Base-by-base conservation (phyloP, 116 monocot genomes). In the Cymodocea nodosa region DNA sequence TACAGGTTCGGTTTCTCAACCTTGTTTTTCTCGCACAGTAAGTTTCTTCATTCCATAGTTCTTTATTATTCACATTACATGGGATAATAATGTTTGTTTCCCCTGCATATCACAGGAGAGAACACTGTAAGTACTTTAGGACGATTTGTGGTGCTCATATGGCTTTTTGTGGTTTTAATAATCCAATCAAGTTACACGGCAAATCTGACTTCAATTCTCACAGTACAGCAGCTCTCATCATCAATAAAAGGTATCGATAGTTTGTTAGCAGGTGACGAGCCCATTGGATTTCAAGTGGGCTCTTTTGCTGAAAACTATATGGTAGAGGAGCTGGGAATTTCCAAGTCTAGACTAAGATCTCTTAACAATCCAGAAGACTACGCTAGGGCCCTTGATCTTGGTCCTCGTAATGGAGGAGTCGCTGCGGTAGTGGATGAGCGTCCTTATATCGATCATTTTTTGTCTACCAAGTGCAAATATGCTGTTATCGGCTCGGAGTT, bases 1-100 rank as follows among this genome's bases (percentile, higher is more conserved):
- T 85, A 59, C 82, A 85, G 85, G 86, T 86, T 86, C 71, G 77
- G 79, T 62, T 82, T 82, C 48, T 86, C 86, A 59, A 86, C 82
- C 51, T 54, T 86, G 62, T 86, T 86, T 71, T 86, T 82, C 68
- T 61, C 86, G 18, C 82, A 86, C 56, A 75, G 86, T 86, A 56
- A 86, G 86, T 72, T 5, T 63, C 60, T 24, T 19, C 4, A 18
- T 30, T 30, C 30, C 30, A 40, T 22, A 7, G 5, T 37, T 24
- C 49, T 11, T 5, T 50, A 24, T 5, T 10, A 16, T 4, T 70
- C 6, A 44, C 2, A 44, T 44, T 49, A 12, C 61, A 44, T 49
- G 48, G 17, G 44, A 48, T 12, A 15, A 52, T 52, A 12, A 3
- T 52, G 44, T 39, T 36, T 37, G 18, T 62, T 68, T 60, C 14